These are phyloP conservation scores for Vitellaria paradoxa DNA, from an alignment of 179 eudicot species.

Conservation along the genomic window DNA sequence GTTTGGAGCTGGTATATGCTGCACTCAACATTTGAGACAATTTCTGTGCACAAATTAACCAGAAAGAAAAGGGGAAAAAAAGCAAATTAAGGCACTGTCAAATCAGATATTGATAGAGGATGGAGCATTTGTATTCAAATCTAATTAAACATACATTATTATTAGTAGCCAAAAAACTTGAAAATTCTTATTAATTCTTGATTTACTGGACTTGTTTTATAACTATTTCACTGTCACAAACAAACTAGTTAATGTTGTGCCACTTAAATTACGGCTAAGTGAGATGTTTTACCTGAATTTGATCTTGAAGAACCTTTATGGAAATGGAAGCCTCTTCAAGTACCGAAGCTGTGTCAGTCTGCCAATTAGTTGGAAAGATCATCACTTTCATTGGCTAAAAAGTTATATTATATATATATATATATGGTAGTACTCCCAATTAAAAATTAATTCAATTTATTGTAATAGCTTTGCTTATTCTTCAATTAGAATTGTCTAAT, in stretches of 20 bases:
- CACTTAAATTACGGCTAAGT: background rate
- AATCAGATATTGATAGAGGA: background rate
- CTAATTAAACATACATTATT: no score
- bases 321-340: conserved; percentile 63
- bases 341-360: conserved; percentile 74
- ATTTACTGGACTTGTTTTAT: no score
- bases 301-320: conserved; percentile 53
- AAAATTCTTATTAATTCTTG: no score
- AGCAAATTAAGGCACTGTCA: background rate
- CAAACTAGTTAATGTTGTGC: background rate
- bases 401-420: background rate
- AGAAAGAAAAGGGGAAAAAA: background rate
- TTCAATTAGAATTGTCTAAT: background rate
- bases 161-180: no score
- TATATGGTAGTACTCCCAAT: no score
- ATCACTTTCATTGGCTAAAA: background rate
- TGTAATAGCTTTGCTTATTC: background rate
- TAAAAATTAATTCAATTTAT: no score
- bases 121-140: background rate
- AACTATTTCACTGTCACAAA: background rate
- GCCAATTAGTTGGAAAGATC: conserved; percentile 5
- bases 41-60: conserved; percentile 9
- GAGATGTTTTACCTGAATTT: conserved; percentile 41
- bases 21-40: background rate
- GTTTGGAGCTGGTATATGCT: background rate